Evolutionary conservation across 148 eudicot genomes (phyloP).

Genomic region (Pouteria glomerata): DNA sequence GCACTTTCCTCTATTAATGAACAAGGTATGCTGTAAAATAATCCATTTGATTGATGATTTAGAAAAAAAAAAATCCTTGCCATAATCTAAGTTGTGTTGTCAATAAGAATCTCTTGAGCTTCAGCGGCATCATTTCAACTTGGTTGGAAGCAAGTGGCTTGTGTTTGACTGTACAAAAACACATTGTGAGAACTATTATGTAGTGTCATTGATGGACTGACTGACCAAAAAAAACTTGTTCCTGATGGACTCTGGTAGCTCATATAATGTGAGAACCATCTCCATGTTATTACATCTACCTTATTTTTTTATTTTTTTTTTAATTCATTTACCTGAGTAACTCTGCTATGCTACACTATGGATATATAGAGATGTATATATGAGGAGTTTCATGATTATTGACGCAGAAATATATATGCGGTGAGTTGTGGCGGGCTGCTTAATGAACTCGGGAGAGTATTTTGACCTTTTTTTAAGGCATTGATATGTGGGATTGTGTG

Average conservation of each 20-base stretch:
- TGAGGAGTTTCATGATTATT: no score
- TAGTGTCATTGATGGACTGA: not conserved
- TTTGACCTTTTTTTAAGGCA: no score
- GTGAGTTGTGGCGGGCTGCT: no score
- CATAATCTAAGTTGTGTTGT: no score
- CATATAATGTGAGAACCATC: not conserved
- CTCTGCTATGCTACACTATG: not conserved
- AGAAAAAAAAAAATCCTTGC: no score
- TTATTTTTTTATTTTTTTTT: not conserved
- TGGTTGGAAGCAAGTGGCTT: no score
- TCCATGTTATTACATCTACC: not conserved
- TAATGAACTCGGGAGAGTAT: no score
- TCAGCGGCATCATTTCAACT: not conserved
- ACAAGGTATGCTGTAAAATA: slow-evolving; percentile 47
- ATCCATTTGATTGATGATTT: not conserved
- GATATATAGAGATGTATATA: no score
- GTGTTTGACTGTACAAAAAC: not conserved
- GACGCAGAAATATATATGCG: no score
- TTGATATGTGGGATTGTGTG: no score
- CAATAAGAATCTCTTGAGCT: not conserved
- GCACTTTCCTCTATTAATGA: slow-evolving; percentile 76
- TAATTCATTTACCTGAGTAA: not conserved
- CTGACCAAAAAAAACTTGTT: not conserved
- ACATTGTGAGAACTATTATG: not conserved
- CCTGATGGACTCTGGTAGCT: not conserved